phyloP scores from a whole-genome alignment of 225 moss, liverwort and hornwort species.

The Rhytidiadelphus loreus region DNA sequence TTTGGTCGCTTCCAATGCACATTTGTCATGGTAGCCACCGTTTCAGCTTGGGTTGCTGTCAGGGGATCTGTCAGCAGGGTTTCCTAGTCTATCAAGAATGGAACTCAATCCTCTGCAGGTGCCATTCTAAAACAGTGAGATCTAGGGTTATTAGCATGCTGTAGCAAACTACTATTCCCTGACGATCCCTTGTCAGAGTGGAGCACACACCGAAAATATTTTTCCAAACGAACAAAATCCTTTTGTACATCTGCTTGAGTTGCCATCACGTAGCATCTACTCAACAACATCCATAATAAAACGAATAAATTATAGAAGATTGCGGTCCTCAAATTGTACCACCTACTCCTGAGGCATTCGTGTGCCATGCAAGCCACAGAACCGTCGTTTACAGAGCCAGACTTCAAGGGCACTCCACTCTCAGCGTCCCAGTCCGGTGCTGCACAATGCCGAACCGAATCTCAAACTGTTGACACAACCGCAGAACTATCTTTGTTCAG shows the following conservation, averaged over 20 bases:
- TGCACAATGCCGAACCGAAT: not conserved
- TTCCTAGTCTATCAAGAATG: not conserved
- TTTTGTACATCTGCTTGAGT: conserved; percentile 5
- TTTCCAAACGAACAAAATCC: not conserved
- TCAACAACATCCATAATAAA: not conserved
- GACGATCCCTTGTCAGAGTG: not conserved
- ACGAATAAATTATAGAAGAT: conserved; percentile 9
- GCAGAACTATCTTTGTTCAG: conserved; percentile 5
- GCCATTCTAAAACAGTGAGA: not conserved
- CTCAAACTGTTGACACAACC: conserved; percentile 4
- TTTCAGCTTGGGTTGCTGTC: not conserved
- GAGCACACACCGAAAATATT: not conserved
- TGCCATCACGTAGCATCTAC: not conserved
- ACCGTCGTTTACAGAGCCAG: not conserved
- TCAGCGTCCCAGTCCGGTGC: not conserved
- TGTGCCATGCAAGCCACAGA: not conserved
- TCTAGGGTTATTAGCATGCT: not conserved
- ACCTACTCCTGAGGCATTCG: conserved; percentile 1
- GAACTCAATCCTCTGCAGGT: not conserved
- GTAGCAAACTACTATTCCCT: not conserved
- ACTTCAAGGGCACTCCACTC: not conserved
- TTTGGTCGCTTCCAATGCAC: conserved; percentile 3
- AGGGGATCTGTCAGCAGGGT: not conserved
- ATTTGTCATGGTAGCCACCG: conserved; percentile 5
- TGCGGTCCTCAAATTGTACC: not conserved